phyloP scores from a whole-genome alignment of 805 yeast species.

The Schizosaccharomyces octosporus region DNA sequence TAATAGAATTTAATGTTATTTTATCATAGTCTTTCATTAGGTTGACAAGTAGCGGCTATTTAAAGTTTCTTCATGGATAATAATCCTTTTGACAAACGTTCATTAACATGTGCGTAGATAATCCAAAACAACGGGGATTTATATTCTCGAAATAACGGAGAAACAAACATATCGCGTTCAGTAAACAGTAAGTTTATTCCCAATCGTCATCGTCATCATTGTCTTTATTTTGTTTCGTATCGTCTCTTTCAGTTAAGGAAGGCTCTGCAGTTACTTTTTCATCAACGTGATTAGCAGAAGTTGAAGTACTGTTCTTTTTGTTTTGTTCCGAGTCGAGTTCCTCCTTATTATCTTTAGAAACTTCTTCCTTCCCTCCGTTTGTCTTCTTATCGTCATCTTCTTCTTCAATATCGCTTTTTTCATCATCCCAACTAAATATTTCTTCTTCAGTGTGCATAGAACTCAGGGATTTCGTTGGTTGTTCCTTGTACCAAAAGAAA shows the following conservation, averaged over 20 bases:
- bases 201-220: neutral
- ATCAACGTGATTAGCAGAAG: no score
- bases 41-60: no score
- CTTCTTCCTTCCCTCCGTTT: neutral
- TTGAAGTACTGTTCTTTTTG: no score
- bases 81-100: no score
- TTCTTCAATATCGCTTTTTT: neutral
- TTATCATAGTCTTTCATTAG: no score
- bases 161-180: no score
- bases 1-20: no score
- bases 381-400: constrained; percentile 4
- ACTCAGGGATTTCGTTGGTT: constrained; percentile 6
- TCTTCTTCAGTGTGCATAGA: constrained; percentile 8
- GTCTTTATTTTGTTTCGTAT: neutral
- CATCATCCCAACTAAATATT: neutral
- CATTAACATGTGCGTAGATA: no score
- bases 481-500: neutral
- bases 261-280: neutral
- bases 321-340: no score
- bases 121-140: no score
- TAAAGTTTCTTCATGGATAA: no score
- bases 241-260: neutral
- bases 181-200: neutral
- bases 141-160: no score
- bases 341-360: neutral